Evolutionary conservation across 2,329 filamentous ascomycete genomes (phyloP), one percentile per base, ranked within the genome.

Genomic region (Camptophora hylomeconis): DNA sequence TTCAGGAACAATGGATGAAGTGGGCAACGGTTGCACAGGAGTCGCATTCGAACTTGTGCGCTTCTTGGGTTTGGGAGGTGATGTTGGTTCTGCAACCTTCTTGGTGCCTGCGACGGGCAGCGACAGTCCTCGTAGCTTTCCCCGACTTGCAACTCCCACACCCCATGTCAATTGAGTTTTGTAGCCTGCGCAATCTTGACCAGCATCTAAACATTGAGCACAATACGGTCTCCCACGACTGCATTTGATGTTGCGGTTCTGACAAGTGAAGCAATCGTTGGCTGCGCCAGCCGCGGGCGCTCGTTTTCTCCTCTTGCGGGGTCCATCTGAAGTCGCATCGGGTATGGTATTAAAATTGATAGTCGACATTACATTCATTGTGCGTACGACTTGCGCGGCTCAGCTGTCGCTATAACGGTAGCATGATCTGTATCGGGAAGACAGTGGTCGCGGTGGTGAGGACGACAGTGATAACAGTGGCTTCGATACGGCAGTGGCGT

Each of bases 161-260:
- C 83, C 84, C 87, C 87, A 94, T 24, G 86, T 94, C 56, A 95
- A 67, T 45, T 87, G 84, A n/a, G 86, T 94, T 61, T 92, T 92
- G 65, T 95, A 95, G 35, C 87, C 87, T 15, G 82, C 84, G 60
- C 87, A 95, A 51, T 92, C 84, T 52, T 83, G 84, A 41, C 84
- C 86, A 40, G 83, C 69, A 45, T 93, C 82, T 39, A 95, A 70
- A 55, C 87, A 98, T 57, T 84, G 86, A 24, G 84, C 84, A 60
- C 89, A 95, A 58, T 94, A 95, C 6, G 87, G 87, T 46, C 87
- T 72, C 50, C 83, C 75, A 45, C 87, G 75, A 58, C 95, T 87
- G 61, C 87, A 98, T 56, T 82, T 80, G 39, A 78, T 67, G 46
- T 75, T 76, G 50, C 80, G 73, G 60, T 84, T 89, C 43, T 76